These are phyloP conservation scores for Lachancea waltii DNA, from an alignment of 805 yeast species.

Conservation along the genomic window DNA sequence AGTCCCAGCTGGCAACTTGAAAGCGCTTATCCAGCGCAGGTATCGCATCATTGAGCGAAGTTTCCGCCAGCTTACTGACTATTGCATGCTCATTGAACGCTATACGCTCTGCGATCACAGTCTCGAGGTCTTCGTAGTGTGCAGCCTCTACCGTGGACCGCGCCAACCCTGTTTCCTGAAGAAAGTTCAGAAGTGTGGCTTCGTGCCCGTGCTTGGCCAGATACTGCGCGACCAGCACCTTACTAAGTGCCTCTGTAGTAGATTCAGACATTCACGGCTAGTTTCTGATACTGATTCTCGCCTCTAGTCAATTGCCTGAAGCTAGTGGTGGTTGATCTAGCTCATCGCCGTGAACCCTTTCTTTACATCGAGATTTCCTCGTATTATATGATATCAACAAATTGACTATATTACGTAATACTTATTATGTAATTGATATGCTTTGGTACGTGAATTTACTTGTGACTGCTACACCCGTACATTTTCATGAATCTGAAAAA, in stretches of 20 bases:
- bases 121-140: slow-evolving; percentile 16
- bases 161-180: slow-evolving; percentile 27
- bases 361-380: no score
- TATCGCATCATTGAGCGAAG: slow-evolving; percentile 14
- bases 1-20: slow-evolving; percentile 19
- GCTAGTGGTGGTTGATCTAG: no score
- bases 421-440: no score
- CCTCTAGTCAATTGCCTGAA: no score
- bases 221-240: slow-evolving; percentile 50
- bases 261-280: not conserved
- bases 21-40: slow-evolving; percentile 11
- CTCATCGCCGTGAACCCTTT: no score
- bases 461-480: not conserved
- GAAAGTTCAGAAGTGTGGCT: slow-evolving; percentile 44
- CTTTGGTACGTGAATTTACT: no score
- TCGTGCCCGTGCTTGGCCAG: slow-evolving; percentile 43
- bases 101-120: slow-evolving; percentile 25
- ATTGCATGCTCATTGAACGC: slow-evolving; percentile 19
- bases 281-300: no score
- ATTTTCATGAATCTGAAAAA: no score
- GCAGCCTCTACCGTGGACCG: slow-evolving; percentile 8
- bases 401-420: no score
- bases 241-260: slow-evolving; percentile 16
- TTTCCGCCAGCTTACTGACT: slow-evolving; percentile 10
- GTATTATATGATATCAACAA: no score